Base-by-base conservation (phyloP, 768 basidiomycete species). In the Xerocomus spinulosus region DNA sequence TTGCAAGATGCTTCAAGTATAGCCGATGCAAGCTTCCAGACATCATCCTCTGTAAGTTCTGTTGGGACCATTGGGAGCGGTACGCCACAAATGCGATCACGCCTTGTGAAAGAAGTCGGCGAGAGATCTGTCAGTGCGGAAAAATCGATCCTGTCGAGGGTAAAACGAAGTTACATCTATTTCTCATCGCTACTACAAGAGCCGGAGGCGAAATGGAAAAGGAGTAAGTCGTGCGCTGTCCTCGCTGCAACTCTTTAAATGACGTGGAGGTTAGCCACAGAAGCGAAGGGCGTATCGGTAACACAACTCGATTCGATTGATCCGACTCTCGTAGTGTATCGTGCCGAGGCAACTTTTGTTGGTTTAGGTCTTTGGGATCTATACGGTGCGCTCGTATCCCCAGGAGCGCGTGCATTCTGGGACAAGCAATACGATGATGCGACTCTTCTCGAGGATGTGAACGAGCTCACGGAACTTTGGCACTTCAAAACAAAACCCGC, bases 231-330 rank as follows among this genome's bases (percentile, higher is more conserved):
- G 7, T 7, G 24, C 50, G 50, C n/a, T 55, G 33, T 50, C 30
- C 20, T 12, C 15, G 5, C 34, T 14, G 25, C 15, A 17, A 10
- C 24, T 17, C 9, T 30, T 5, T 9, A 42, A 34, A 25, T 59
- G 36, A 61, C 33, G 2, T 25, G 25, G 36, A 51, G 40, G 52
- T 43, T 49, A 90, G 90, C 78, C 50, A 86, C 86, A 38, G 96
- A 99, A 55, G 77, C 79, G 24, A 79, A 85, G 36, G 95, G 96
- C 2, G 95, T 98, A 1, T 88, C 92, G 5, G 83, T 99, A 30
- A 92, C 93, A 5, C 94, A 97, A 64, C 80, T 98, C 9, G 89
- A 97, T 63, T 95, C 93, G 0, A 97, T 98, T 50, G 96, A 99
- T 66, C 92, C 92, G 23, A 97, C 95, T 0, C 71, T 98, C 47